These are phyloP conservation scores for Dipodascopsis uninucleata DNA, from an alignment of 805 yeast genomes.

Conservation along the genomic window DNA sequence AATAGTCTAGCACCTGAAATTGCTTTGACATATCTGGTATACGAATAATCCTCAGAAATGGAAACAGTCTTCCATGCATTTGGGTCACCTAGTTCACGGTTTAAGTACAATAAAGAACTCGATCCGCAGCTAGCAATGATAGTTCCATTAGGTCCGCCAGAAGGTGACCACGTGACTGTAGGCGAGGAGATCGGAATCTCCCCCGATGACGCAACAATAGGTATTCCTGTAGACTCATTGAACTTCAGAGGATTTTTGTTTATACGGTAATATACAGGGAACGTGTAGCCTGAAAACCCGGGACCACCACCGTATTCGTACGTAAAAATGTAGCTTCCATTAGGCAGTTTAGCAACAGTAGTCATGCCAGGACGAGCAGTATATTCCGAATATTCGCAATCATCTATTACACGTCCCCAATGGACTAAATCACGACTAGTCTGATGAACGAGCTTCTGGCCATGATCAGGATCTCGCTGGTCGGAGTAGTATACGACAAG, in stretches of 20 bases:
- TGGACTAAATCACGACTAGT: not conserved
- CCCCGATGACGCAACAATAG: not conserved
- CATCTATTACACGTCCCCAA: not conserved
- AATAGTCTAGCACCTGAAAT: no score
- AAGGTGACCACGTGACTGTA: not conserved
- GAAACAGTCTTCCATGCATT: no score
- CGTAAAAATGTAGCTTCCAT: not conserved
- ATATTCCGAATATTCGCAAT: not conserved
- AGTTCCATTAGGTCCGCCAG: not conserved
- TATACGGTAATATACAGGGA: not conserved
- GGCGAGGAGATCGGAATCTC: not conserved
- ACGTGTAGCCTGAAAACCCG: not conserved
- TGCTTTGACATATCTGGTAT: no score
- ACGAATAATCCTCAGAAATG: no score
- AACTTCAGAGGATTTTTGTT: not conserved
- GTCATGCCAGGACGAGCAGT: not conserved
- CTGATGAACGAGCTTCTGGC: not conserved
- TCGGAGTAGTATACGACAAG: no score
- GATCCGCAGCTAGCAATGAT: no score
- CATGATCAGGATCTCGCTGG: not conserved
- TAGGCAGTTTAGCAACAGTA: not conserved
- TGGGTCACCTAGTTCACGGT: no score
- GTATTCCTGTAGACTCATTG: not conserved
- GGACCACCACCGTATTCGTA: conserved; percentile 1
- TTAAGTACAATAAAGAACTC: no score